A percentile compares a stretch with the other conserved stretches of the same genome.
Evolutionary conservation across 2,329 filamentous ascomycete species (phyloP).

Genomic region (Venturia oleaginea): DNA sequence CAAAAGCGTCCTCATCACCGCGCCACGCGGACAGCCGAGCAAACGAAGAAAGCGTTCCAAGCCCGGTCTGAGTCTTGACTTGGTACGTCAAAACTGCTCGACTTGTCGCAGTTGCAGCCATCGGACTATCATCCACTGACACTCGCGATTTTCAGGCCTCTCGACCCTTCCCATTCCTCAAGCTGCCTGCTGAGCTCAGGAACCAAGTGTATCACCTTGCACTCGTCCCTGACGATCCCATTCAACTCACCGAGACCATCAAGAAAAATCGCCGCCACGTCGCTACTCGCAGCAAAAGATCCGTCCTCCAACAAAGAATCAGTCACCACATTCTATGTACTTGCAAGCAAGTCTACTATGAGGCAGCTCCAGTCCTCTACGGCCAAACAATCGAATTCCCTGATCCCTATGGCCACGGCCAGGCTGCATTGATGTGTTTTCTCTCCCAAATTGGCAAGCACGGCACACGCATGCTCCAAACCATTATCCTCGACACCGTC

Average conservation of each 20-base stretch:
- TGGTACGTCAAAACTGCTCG: background rate
- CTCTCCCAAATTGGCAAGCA: background rate
- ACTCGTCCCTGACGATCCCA: background rate
- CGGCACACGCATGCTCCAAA: background rate
- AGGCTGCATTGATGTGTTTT: background rate
- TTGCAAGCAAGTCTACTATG: background rate
- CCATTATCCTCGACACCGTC: background rate
- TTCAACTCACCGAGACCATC: background rate
- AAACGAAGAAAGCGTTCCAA: background rate
- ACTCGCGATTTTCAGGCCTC: background rate
- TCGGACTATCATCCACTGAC: background rate
- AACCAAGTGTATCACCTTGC: background rate
- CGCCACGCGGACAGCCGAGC: background rate
- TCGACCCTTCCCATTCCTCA: background rate
- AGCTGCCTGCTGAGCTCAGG: background rate
- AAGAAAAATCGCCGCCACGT: background rate
- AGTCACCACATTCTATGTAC: background rate
- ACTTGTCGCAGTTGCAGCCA: background rate
- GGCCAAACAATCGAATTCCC: background rate
- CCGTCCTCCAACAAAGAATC: background rate
- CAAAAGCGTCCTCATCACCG: background rate
- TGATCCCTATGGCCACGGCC: background rate
- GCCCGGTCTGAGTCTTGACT: background rate
- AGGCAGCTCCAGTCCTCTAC: background rate
- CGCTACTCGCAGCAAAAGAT: background rate